These are phyloP conservation scores for Cryptomeria japonica DNA, from an alignment of 75 land plant genomes.

Conservation along the genomic window DNA sequence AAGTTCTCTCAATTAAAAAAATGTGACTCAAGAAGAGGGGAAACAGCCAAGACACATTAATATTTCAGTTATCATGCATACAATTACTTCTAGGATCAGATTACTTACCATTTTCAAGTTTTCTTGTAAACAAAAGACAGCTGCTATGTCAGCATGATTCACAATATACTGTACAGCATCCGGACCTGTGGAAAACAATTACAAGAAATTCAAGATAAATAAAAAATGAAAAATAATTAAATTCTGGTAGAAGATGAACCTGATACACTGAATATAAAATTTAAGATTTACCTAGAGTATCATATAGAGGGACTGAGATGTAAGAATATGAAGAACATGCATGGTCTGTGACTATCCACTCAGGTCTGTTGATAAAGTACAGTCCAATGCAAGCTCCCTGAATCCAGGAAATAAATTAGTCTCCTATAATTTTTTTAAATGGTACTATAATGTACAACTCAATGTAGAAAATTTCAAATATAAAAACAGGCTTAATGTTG, in stretches of 20 bases:
- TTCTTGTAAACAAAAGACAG: conserved; percentile 90
- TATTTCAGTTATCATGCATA: neutral
- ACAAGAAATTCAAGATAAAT: neutral
- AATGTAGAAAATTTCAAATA: neutral
- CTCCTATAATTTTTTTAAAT: neutral
- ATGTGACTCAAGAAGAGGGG: neutral
- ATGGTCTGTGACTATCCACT: conserved; percentile 93
- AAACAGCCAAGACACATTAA: neutral
- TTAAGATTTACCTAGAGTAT: conserved; percentile 77
- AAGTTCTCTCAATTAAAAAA: neutral
- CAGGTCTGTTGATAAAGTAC: conserved; percentile 95
- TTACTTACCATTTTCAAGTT: conserved; percentile 74
- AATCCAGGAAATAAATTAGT: neutral
- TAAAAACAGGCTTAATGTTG: neutral
- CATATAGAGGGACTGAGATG: conserved; percentile 95
- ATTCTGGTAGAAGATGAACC: neutral
- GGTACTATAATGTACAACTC: neutral
- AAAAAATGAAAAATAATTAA: neutral
- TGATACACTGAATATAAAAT: neutral
- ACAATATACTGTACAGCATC: conserved; percentile 94
- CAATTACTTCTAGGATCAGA: neutral
- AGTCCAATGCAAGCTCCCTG: conserved; percentile 87
- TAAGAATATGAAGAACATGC: conserved; percentile 95
- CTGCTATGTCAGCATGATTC: conserved; percentile 78
- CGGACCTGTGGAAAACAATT: conserved; percentile 64